Evolutionary conservation across 1,139 yeast species (phyloP).

Genomic region (Nakaseomyces sp.): DNA sequence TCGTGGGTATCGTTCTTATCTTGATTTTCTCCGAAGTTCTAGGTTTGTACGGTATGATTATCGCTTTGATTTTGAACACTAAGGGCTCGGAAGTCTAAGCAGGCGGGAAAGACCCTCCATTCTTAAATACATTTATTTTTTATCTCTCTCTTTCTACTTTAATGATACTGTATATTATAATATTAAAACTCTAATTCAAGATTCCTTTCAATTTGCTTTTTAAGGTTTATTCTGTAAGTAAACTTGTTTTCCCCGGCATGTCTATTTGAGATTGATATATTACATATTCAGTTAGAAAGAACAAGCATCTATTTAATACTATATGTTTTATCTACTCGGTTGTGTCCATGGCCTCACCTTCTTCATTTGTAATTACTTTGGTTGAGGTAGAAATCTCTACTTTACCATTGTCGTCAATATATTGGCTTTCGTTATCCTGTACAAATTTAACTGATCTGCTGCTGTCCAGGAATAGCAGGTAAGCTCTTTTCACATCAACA

Average conservation of each 20-base stretch:
- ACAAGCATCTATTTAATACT: too few relatives aligned
- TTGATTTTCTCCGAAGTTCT: conserved; percentile 96
- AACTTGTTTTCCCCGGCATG: neutral
- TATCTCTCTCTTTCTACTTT: neutral
- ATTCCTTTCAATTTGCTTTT: conserved; percentile 3
- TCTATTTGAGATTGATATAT: neutral
- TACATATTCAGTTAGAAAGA: neutral
- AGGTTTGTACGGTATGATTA: conserved; percentile 91
- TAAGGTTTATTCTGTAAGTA: too few relatives aligned
- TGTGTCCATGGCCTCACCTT: conserved; percentile 26
- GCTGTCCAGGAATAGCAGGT: conserved; percentile 78
- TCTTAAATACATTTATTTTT: neutral
- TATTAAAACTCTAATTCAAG: neutral
- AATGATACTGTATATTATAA: conserved; percentile 2
- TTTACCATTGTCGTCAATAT: conserved; percentile 63
- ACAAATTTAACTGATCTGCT: conserved; percentile 77
- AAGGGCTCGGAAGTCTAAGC: conserved; percentile 52
- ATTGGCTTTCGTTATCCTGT: conserved; percentile 57
- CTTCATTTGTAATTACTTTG: conserved; percentile 11
- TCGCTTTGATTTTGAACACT: conserved; percentile 83
- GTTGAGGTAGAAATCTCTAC: conserved; percentile 41
- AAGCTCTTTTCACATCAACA: conserved; percentile 80
- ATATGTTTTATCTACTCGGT: neutral
- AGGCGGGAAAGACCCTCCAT: neutral
- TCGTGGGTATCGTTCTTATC: conserved; percentile 86